A percentile compares a stretch with the other conserved stretches of the same genome.
Conservation (phyloP, 2,329 filamentous ascomycete species). For the Claviceps maximensis region DNA sequence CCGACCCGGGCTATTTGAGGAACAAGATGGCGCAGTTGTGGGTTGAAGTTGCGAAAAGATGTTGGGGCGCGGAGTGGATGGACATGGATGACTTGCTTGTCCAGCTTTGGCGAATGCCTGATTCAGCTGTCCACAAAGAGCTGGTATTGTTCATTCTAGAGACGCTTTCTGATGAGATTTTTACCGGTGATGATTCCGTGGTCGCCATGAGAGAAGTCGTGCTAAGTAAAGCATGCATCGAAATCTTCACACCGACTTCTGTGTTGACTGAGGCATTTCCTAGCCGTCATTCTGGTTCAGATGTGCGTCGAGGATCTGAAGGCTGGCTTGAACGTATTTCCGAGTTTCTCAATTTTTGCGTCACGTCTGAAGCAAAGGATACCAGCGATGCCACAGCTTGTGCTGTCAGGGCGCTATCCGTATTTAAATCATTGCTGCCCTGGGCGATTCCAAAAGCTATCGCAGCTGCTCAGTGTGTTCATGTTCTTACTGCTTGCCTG, state of each 20-base stretch:
- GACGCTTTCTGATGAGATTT: slow-evolving; percentile 85
- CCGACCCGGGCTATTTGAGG: slow-evolving; percentile 70
- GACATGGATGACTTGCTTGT: slow-evolving; percentile 83
- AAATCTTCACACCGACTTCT: slow-evolving; percentile 73
- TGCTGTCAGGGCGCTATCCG: slow-evolving; percentile 62
- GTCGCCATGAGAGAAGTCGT: slow-evolving; percentile 72
- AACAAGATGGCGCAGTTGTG: slow-evolving; percentile 93
- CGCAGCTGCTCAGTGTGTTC: slow-evolving; percentile 54
- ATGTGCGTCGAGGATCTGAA: slow-evolving; percentile 64
- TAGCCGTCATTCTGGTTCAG: slow-evolving; percentile 51
- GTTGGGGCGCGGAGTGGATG: slow-evolving; percentile 87
- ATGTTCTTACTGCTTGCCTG: slow-evolving; percentile 57
- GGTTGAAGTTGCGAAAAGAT: slow-evolving; percentile 87
- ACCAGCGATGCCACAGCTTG: slow-evolving; percentile 56
- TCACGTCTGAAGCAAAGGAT: slow-evolving; percentile 50
- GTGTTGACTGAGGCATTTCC: slow-evolving; percentile 68
- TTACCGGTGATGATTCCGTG: slow-evolving; percentile 77
- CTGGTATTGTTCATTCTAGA: slow-evolving; percentile 82
- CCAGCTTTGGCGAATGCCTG: slow-evolving; percentile 63
- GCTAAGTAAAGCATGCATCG: slow-evolving; percentile 79
- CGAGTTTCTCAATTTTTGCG: slow-evolving; percentile 58
- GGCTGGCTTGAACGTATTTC: slow-evolving; percentile 79
- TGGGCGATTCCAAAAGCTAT: slow-evolving; percentile 85
- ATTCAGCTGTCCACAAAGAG: slow-evolving; percentile 57
- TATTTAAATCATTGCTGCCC: slow-evolving; percentile 64